Base-by-base conservation (phyloP, 2,329 filamentous ascomycete genomes). In the Pyrenophora teres region DNA sequence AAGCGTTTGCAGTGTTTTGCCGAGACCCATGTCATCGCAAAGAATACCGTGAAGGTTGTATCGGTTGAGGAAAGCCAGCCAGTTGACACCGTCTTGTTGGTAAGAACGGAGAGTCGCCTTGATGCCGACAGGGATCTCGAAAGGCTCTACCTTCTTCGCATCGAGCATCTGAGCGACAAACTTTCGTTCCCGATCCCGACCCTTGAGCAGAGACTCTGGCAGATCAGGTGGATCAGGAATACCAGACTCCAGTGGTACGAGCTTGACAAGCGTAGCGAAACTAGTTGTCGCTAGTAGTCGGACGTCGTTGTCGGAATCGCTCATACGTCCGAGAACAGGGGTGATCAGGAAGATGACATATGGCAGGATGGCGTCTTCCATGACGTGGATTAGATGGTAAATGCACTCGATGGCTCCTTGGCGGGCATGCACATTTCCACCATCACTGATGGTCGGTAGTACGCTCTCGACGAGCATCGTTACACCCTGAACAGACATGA, bases 291-390 rank as follows among this genome's bases (percentile, higher is more conserved):
- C 92, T 48, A 99, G 88, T 6, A 97, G 82, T 46, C 94, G 88
- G 46, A 99, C 89, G 69, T 97, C 94, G 59, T 95, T 93, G 70
- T 99, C 93, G 0, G 93, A 96, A 72, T 99, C 94, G 70, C 94
- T 97, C 94, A 99, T 99, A 38, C 94, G 87, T 46, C 94, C 94
- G 43, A 99, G 82, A 3, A 99, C 94, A 12, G 94, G 94, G 10
- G 97, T 95, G 52, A 99, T 95, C 60, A 99, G 84, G 84, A 99
- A 99, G 66, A 99, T 97, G 57, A 99, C 94, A 68, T 99, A 99
- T 3, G 95, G 94, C 25, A 99, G 77, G 50, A 99, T 99, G 32
- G 85, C 84, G 70, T 97, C 94, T 56, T 96, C 94, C 94, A 99
- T 99, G 44, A 97, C 92, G 54, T 95, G 90, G 59, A 99, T 99